Evolutionary conservation across 345 rosid species (phyloP).

Genomic region (Boechera stricta): DNA sequence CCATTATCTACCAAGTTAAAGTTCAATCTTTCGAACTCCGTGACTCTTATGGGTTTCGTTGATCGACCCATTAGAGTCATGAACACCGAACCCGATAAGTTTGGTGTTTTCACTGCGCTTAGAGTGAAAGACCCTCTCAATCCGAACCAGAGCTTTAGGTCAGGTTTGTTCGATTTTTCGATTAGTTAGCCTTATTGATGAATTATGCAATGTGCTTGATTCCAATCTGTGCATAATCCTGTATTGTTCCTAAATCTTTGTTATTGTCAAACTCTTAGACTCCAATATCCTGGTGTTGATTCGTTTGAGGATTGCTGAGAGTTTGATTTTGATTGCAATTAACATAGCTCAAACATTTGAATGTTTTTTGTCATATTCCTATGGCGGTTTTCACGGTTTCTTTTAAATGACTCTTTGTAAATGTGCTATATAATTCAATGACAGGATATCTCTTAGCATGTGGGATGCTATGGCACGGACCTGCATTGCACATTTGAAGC

Average conservation of each 20-base stretch:
- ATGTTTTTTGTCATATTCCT: background rate
- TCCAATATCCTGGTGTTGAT: background rate
- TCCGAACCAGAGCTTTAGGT: slow-evolving; percentile 56
- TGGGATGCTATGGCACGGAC: slow-evolving; percentile 54
- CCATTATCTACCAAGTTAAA: slow-evolving; percentile 54
- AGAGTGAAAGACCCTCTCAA: slow-evolving; percentile 43
- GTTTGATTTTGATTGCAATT: background rate
- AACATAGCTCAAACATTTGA: background rate
- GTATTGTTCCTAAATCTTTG: background rate
- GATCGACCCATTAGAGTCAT: slow-evolving; percentile 42
- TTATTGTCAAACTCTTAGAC: background rate
- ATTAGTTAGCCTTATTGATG: background rate
- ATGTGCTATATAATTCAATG: background rate
- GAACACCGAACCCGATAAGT: slow-evolving; percentile 15
- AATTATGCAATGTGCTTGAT: background rate
- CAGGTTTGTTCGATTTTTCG: slow-evolving; percentile 37
- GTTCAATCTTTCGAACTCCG: slow-evolving; percentile 50
- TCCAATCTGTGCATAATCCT: background rate
- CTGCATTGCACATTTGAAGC: slow-evolving; percentile 61
- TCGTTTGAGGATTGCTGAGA: slow-evolving; percentile 3
- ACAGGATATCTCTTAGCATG: slow-evolving; percentile 61
- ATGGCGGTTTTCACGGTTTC: background rate
- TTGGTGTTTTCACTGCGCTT: slow-evolving; percentile 58
- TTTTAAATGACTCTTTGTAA: background rate
- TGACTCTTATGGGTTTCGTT: slow-evolving; percentile 64